Base-by-base conservation (phyloP, 345 rosid genomes). In the Hibiscus syriacus region DNA sequence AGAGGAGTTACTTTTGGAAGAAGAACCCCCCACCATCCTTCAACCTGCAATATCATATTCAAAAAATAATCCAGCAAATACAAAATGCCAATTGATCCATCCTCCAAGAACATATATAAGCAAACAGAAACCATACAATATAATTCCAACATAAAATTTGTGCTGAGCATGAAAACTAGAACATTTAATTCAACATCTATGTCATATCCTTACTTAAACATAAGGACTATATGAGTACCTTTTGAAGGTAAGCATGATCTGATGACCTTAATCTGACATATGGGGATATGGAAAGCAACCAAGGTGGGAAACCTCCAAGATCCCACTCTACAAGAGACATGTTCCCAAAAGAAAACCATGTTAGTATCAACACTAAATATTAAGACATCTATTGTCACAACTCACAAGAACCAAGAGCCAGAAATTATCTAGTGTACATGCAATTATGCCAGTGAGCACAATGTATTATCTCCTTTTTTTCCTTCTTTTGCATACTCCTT, bases 301-400 rank as follows among this genome's bases (percentile, higher is more conserved):
- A 93, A 73, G 84, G 85, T 77, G 98, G 97, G 66, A 93, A 90
- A 20, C 97, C 97, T 22, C 98, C 97, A 34, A 93, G 76, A 77
- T 93, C 98, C 98, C 98, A 93, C 78, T 90, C 97, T 92, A 87
- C 74, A 73, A 55, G 43, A 66, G 66, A 59, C 43, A 26, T 30
- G 63, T 64, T 69, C 61, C 30, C 20, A 62, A 69, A 69, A 52
- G 22, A 48, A 67, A 68, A 72, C 45, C 20, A 46, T 36, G 5
- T 71, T 30, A 67, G 34, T n/a, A 55, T 41, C 64, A 62, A 41
- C 62, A 27, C 3, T 6, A 11, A 46, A 14, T 53, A 22, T 11
- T 1, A 39, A 43, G 26, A 56, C 4, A 75, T 11, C 3, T 19
- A 43, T 59, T 38, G 39, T 56, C 25, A 60, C 26, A 6, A 20